Percentiles rank a stretch among this genome's conserved stretches.
Conservation (phyloP, 345 rosid species). For the Euphorbia pulcherrima region DNA sequence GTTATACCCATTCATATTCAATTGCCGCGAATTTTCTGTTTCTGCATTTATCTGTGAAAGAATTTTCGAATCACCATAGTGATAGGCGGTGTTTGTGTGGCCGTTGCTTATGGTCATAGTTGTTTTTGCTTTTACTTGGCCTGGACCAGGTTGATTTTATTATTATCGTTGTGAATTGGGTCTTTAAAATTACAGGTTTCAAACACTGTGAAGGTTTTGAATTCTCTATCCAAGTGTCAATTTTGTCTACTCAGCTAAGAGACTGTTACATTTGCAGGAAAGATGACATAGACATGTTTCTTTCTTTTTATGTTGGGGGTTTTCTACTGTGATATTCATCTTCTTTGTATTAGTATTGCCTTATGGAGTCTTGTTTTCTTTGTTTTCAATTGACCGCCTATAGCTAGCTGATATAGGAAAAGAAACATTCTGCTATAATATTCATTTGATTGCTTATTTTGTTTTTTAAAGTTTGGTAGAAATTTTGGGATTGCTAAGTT, state of each 20-base stretch:
- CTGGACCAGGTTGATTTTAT: conserved; percentile 27
- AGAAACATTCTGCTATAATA: neutral
- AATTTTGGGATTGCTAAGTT: too few species aligned
- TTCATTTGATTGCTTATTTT: too few species aligned
- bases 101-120: conserved; percentile 8
- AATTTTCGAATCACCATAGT: neutral
- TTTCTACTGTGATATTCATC: neutral
- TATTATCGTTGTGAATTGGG: neutral
- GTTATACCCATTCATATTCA: neutral
- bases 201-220: neutral
- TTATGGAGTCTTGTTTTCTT: neutral
- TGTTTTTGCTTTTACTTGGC: conserved; percentile 21
- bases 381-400: neutral
- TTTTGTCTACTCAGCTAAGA: too few species aligned
- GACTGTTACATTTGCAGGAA: too few species aligned
- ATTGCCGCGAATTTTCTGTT: too few species aligned
- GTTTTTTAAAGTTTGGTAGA: too few species aligned
- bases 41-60: neutral
- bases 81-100: conserved; percentile 15
- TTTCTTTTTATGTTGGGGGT: neutral
- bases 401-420: neutral
- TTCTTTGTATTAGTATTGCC: neutral
- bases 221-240: neutral
- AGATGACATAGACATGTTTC: too few species aligned
- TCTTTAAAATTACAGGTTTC: neutral